phyloP scores from a whole-genome alignment of 2,329 filamentous ascomycete genomes.

The Penicillium sp. region DNA sequence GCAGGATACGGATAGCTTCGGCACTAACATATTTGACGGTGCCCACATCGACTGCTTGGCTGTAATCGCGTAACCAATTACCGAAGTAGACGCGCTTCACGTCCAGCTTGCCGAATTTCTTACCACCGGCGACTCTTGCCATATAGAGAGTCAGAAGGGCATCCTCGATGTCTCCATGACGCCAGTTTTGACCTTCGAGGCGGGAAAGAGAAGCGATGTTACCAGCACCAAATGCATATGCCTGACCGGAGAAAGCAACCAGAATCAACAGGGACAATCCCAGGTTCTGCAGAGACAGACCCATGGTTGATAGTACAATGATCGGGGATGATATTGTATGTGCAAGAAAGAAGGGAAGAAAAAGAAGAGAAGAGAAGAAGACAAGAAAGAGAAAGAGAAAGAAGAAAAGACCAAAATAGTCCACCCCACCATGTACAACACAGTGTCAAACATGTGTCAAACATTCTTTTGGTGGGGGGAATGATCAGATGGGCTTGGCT shows the following conservation, averaged over 20 bases:
- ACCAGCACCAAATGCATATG: constrained; percentile 79
- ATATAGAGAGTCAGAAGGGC: constrained; percentile 72
- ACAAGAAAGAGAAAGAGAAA: not conserved
- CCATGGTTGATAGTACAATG: constrained; percentile 19
- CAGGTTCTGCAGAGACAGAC: constrained; percentile 20
- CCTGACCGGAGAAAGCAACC: constrained; percentile 65
- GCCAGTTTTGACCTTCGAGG: constrained; percentile 83
- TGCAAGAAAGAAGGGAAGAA: not conserved
- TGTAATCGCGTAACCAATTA: constrained; percentile 93
- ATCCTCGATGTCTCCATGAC: constrained; percentile 92
- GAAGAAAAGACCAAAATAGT: not conserved
- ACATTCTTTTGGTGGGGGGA: constrained; percentile 10
- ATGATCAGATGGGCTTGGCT: not conserved
- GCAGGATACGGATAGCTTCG: constrained; percentile 83
- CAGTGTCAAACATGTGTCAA: constrained; percentile 9
- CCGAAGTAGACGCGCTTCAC: constrained; percentile 93
- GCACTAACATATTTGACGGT: constrained; percentile 88
- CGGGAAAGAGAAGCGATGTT: constrained; percentile 81
- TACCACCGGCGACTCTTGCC: constrained; percentile 63
- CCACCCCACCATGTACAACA: constrained; percentile 11
- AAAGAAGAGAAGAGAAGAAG: not conserved
- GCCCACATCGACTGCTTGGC: constrained; percentile 88
- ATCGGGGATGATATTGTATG: not conserved
- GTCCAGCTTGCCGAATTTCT: constrained; percentile 85
- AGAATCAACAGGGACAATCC: constrained; percentile 53